Evolutionary conservation across 768 basidiomycete species (phyloP).

Genomic region (Pisolithus sp.): DNA sequence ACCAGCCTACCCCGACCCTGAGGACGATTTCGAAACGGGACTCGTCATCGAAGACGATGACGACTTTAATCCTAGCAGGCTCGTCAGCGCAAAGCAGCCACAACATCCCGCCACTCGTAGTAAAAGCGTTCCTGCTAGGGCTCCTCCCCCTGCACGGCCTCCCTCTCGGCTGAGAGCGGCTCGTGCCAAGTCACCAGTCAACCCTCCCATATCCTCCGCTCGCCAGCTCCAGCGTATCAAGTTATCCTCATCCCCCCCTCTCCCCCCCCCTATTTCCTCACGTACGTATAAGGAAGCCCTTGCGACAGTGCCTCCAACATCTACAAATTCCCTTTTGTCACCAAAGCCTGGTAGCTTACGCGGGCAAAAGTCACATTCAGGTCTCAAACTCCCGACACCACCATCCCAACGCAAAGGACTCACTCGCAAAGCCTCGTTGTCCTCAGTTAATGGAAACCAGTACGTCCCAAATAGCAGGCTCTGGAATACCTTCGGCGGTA

Average conservation of each 20-base stretch:
- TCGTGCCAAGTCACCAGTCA: slow-evolving; percentile 66
- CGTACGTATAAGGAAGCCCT: slow-evolving; percentile 56
- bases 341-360: slow-evolving; percentile 71
- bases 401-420: slow-evolving; percentile 54
- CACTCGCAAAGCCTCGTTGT: slow-evolving; percentile 72
- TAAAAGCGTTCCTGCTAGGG: slow-evolving; percentile 51
- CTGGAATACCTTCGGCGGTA: slow-evolving; percentile 33
- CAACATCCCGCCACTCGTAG: slow-evolving; percentile 45
- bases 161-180: slow-evolving; percentile 56
- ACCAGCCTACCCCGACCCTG: slow-evolving; percentile 54
- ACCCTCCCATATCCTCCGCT: slow-evolving; percentile 63
- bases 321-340: slow-evolving; percentile 53
- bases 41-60: slow-evolving; percentile 78
- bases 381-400: slow-evolving; percentile 70
- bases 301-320: slow-evolving; percentile 40
- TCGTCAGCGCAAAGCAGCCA: slow-evolving; percentile 45
- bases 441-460: slow-evolving; percentile 62
- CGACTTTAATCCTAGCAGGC: slow-evolving; percentile 74
- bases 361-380: slow-evolving; percentile 79
- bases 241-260: slow-evolving; percentile 65
- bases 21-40: slow-evolving; percentile 83
- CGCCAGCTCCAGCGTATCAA: slow-evolving; percentile 64
- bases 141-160: slow-evolving; percentile 47
- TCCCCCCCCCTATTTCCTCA: slow-evolving; percentile 38
- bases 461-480: slow-evolving; percentile 50